phyloP scores from a whole-genome alignment of 208 protist species.

The Crithidia sp. region DNA sequence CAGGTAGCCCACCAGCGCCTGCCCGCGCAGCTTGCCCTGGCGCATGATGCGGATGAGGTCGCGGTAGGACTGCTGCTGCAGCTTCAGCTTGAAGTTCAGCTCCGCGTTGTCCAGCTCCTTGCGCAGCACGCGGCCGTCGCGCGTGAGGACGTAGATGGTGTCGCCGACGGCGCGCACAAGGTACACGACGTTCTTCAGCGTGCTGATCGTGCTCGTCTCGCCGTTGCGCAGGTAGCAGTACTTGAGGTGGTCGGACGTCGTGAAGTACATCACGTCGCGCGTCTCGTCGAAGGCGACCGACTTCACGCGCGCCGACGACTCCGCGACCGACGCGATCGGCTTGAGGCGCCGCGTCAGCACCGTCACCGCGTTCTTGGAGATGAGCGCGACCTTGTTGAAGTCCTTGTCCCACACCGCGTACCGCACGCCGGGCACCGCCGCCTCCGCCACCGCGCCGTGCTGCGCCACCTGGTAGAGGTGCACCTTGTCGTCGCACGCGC shows the following conservation, averaged over 20 bases:
- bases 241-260: constrained; percentile 98
- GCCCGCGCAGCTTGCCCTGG: constrained; percentile 91
- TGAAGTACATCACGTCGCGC: constrained; percentile 97
- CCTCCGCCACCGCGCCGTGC: constrained; percentile 71
- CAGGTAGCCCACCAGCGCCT: constrained; percentile 98
- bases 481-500: constrained; percentile 85
- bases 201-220: constrained; percentile 97
- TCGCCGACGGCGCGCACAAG: constrained; percentile 90
- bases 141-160: constrained; percentile 91
- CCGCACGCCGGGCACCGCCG: constrained; percentile 69
- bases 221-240: constrained; percentile 94
- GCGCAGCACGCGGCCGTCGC: constrained; percentile 85
- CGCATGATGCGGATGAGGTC: constrained; percentile 96
- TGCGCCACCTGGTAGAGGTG: constrained; percentile 96
- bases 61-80: constrained; percentile 92
- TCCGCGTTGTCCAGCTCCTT: constrained; percentile 95
- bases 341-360: constrained; percentile 93
- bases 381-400: constrained; percentile 90
- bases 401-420: constrained; percentile 96
- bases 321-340: constrained; percentile 88
- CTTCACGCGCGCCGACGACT: constrained; percentile 96
- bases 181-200: constrained; percentile 96
- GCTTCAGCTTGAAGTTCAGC: constrained; percentile 96
- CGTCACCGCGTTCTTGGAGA: constrained; percentile 90
- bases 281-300: constrained; percentile 91